Base-by-base conservation (phyloP, 495 filamentous ascomycete species). In the Ascodesmis nigricans region DNA sequence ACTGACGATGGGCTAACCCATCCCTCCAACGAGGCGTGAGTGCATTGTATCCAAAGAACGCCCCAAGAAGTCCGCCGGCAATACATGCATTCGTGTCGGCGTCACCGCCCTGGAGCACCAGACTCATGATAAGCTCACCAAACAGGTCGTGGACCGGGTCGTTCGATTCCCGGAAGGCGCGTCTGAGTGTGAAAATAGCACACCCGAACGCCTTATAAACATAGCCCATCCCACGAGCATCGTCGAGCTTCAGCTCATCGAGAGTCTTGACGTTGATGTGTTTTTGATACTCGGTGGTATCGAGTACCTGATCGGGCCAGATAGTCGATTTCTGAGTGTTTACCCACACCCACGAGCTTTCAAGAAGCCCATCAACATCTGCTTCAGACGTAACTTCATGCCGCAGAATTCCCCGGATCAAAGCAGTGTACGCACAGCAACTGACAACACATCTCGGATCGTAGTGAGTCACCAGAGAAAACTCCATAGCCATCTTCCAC, bases 71-170 rank as follows among this genome's bases (percentile, higher is more conserved):
- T 0, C 59, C 59, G 0, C 59, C 60, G 1, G 59, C 59, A 40
- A 58, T 56, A 30, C 55, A 61, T 6, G 56, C 60, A 40, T 64
- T 64, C 0, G 61, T 64, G 28, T 65, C 61, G 3, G 60, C 58
- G 39, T 65, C 61, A 0, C 61, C 61, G 4, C 58, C 61, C 7
- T 51, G 35, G 57, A 62, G 60, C 28, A 62, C 49, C 17, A 65
- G 42, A 11, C 59, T 46, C 6, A 55, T 58, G 3, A 61, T 56
- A 17, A 61, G 36, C 13, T 50, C 33, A 32, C 62, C 56, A 35
- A 63, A 63, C 11, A 58, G 22, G 3, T 38, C 24, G 4, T 21
- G 29, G 16, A 38, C 34, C 2, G 35, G 33, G 8, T 27, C 4
- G 37, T 45, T 3, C 17, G 40, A 19, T 25, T 29, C 39, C 3